Evolutionary conservation across 2,329 filamentous ascomycete species (phyloP), one percentile per base, ranked within the genome.

Genomic region (Nigrograna mackinnonii): DNA sequence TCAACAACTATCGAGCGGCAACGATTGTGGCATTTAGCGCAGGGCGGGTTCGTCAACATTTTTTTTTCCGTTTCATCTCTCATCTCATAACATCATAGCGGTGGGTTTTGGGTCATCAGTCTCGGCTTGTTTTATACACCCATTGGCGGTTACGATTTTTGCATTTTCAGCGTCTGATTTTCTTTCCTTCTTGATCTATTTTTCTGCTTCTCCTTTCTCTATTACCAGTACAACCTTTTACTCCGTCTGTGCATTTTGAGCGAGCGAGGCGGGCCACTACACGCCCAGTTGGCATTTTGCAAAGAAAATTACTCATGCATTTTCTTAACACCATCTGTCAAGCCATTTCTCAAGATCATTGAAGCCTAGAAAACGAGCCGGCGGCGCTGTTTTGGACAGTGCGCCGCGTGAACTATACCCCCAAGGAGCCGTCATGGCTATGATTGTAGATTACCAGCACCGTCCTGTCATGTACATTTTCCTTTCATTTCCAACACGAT

Each of bases 21-120:
- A 68, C 50, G 61, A 57, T 60, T 58, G 55, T 64, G 61, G 59
- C 63, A 68, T 68, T 68, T 66, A 67, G 63, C 64, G 59, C 58
- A 54, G 60, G 64, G 62, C 41, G 53, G 54, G 44, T 54, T 55
- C 33, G 39, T 46, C 41, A 40, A 31, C 49, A 39, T 55, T 55
- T 47, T 54, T 42, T 46, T 46, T 48, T 52, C 47, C 39, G 41
- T 14, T 36, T 45, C 40, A 17, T 49, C 26, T 43, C 35, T 44
- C 47, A 37, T 43, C 28, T 43, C 33, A 38, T 35, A 43, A 52
- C 53, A 60, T 60, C 57, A 62, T 58, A 64, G 62, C 60, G 59
- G 43, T 47, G 46, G 30, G 13, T 44, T 48, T 37, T 45, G 37
- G 37, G 28, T 49, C 50, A 28, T 48, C 24, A 35, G 24, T 53